Percentiles rank a stretch among this genome's conserved stretches.
These are phyloP conservation scores for Syzygium grande DNA, from an alignment of 345 rosid genomes.

Conservation along the genomic window DNA sequence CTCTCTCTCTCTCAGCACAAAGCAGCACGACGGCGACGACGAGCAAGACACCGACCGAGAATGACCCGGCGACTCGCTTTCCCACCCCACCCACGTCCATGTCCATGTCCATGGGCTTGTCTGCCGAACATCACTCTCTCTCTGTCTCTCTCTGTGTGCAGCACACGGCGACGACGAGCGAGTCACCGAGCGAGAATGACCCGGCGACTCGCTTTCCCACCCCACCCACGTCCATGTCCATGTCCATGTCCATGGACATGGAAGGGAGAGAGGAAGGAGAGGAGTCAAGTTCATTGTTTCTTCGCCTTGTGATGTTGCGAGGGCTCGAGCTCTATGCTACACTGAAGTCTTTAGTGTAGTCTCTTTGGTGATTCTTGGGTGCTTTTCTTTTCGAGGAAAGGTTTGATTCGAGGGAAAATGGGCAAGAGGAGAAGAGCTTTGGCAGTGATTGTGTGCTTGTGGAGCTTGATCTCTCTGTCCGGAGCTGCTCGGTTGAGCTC, in stretches of 20 bases:
- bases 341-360: not conserved
- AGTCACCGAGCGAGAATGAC: not conserved
- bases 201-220: not conserved
- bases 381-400: constrained; percentile 12
- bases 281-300: not conserved
- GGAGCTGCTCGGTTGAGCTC: constrained; percentile 57
- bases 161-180: not conserved
- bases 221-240: not conserved
- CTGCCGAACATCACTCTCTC: not conserved
- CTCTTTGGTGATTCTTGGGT: not conserved
- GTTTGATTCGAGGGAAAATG: constrained; percentile 4
- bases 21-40: too few relatives aligned
- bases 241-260: too few relatives aligned
- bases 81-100: too few relatives aligned
- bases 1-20: too few relatives aligned
- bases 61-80: too few relatives aligned
- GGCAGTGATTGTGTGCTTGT: constrained; percentile 27
- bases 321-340: not conserved
- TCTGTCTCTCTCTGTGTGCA: not conserved
- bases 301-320: not conserved
- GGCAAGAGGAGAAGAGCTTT: constrained; percentile 15
- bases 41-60: too few relatives aligned
- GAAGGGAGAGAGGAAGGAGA: not conserved
- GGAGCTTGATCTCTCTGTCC: constrained; percentile 28
- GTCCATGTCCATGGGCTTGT: too few relatives aligned